These are phyloP conservation scores for Tricholoma flavovirens DNA, from an alignment of 768 basidiomycete species.

Conservation along the genomic window DNA sequence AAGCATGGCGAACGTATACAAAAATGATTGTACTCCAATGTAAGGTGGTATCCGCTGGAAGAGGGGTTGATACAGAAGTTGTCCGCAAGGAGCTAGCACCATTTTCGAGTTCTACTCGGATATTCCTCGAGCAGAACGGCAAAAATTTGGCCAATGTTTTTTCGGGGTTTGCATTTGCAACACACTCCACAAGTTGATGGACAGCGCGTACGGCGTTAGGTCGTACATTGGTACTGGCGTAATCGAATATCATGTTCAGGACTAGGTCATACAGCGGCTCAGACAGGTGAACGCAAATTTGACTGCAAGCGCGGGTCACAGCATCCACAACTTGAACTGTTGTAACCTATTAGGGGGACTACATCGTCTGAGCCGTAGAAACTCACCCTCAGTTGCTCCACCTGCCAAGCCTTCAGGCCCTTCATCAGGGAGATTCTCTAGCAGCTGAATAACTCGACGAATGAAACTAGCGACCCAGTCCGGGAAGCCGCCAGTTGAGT, in stretches of 20 bases:
- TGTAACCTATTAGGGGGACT: slow-evolving; percentile 2
- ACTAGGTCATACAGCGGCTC: slow-evolving; percentile 74
- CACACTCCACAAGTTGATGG: slow-evolving; percentile 79
- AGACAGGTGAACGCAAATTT: slow-evolving; percentile 71
- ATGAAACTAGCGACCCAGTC: slow-evolving; percentile 84
- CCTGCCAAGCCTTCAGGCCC: slow-evolving; percentile 57
- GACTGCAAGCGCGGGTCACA: slow-evolving; percentile 68
- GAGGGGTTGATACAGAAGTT: slow-evolving; percentile 60
- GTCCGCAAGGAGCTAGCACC: slow-evolving; percentile 75
- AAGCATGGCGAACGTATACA: background rate
- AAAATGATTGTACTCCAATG: slow-evolving; percentile 65
- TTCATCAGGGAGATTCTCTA: slow-evolving; percentile 86
- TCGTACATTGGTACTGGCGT: slow-evolving; percentile 74
- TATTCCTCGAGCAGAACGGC: slow-evolving; percentile 64
- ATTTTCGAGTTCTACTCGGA: slow-evolving; percentile 72
- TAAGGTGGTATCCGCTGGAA: slow-evolving; percentile 78
- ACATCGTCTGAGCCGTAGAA: background rate
- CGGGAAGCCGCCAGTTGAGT: slow-evolving; percentile 68
- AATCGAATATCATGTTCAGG: slow-evolving; percentile 78
- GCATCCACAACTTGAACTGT: slow-evolving; percentile 72
- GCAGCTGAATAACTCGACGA: slow-evolving; percentile 68
- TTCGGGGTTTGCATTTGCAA: slow-evolving; percentile 71
- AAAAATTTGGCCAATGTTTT: slow-evolving; percentile 80
- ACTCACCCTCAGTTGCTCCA: slow-evolving; percentile 57
- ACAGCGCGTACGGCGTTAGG: slow-evolving; percentile 84